A percentile compares a stretch with the other conserved stretches of the same genome.
phyloP scores from a whole-genome alignment of 768 basidiomycete species.

The Lentinus tigrinus region DNA sequence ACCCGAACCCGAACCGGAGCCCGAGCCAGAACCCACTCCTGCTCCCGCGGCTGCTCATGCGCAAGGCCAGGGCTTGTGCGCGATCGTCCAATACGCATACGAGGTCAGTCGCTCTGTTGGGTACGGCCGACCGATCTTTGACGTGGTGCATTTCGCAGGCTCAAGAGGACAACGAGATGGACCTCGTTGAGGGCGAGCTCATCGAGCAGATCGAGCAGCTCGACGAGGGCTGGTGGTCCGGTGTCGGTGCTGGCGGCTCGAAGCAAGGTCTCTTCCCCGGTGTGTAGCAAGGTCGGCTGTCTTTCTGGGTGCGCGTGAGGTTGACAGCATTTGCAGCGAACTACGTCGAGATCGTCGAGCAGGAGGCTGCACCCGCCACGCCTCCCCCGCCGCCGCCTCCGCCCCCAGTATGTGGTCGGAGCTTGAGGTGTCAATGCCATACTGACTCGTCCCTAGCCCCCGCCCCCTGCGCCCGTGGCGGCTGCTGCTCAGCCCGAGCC shows the following conservation, averaged over 20 bases:
- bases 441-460: constrained; percentile 17
- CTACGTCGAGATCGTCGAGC: constrained; percentile 78
- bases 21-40: constrained; percentile 44
- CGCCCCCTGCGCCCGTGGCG: constrained; percentile 40
- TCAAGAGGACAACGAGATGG: constrained; percentile 85
- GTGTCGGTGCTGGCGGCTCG: constrained; percentile 59
- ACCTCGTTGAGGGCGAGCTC: constrained; percentile 74
- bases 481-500: constrained; percentile 47
- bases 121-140: background rate
- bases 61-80: constrained; percentile 52
- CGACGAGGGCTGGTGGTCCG: constrained; percentile 93
- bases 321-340: constrained; percentile 50
- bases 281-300: constrained; percentile 31
- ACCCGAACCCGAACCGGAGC: constrained; percentile 31
- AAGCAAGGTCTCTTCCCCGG: constrained; percentile 86
- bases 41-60: constrained; percentile 40
- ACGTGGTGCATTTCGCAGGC: constrained; percentile 40
- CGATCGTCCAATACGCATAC: constrained; percentile 80
- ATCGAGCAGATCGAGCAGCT: constrained; percentile 82
- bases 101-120: constrained; percentile 44
- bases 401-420: constrained; percentile 35
- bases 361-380: constrained; percentile 42
- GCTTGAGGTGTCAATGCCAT: background rate
- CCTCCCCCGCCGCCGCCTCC: constrained; percentile 57
- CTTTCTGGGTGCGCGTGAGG: background rate